Conservation (phyloP, 1,284 basidiomycete genomes). For the Cryptococcus wingfieldii region DNA sequence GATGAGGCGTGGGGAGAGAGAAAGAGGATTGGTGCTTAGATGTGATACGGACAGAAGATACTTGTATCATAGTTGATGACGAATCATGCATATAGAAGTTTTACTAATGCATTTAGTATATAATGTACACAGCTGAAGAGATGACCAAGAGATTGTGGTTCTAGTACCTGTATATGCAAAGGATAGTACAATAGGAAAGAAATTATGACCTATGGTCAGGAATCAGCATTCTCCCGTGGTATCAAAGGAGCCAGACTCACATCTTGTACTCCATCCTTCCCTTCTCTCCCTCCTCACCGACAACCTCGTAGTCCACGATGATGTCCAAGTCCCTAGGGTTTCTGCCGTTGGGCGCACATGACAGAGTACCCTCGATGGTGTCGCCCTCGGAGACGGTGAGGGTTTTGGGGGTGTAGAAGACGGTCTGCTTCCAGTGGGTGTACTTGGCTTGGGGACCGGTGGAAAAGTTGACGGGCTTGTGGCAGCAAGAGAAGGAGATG, state of each 20-base stretch:
- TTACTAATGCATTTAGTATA: constrained; percentile 3
- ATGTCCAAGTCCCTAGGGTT: constrained; percentile 95
- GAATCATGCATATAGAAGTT: constrained; percentile 6
- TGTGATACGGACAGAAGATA: neutral
- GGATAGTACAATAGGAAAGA: constrained; percentile 1
- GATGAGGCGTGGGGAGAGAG: constrained; percentile 50
- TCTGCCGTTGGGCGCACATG: constrained; percentile 77
- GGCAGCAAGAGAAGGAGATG: constrained; percentile 90
- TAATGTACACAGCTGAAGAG: neutral
- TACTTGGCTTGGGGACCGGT: constrained; percentile 95
- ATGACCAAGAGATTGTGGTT: neutral
- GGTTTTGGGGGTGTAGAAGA: constrained; percentile 86
- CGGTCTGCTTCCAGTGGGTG: constrained; percentile 98
- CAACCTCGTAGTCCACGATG: constrained; percentile 63
- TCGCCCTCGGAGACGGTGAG: constrained; percentile 60
- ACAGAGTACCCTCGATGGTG: constrained; percentile 63
- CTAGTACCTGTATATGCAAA: constrained; percentile 25
- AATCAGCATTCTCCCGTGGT: constrained; percentile 20
- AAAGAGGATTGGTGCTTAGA: constrained; percentile 35
- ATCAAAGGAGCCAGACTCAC: constrained; percentile 35
- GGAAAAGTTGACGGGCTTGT: constrained; percentile 92
- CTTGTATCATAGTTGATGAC: neutral
- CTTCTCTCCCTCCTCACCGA: constrained; percentile 43
- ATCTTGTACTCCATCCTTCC: constrained; percentile 52
- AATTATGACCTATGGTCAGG: constrained; percentile 40